A percentile compares a stretch with the other conserved stretches of the same genome.
phyloP scores from a whole-genome alignment of 148 eudicot genomes.

The Salicornia ramosissima region DNA sequence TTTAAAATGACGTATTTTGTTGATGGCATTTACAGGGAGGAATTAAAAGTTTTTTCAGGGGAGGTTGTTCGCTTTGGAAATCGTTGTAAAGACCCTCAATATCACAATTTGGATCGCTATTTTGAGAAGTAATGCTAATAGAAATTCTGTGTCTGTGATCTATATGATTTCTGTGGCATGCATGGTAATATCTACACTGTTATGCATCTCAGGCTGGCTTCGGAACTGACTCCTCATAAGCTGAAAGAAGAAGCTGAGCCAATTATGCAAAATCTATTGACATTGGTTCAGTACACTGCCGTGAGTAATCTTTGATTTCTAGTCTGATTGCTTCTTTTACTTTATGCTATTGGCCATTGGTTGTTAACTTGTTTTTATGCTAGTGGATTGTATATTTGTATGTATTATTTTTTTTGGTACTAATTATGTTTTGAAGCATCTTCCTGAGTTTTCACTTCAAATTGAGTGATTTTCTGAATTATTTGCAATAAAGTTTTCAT shows the following conservation, averaged over 20 bases:
- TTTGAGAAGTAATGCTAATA: slow-evolving; percentile 69
- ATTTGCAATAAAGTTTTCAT: not conserved
- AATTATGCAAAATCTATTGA: slow-evolving; percentile 62
- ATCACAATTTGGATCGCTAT: slow-evolving; percentile 96
- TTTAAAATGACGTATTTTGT: not conserved
- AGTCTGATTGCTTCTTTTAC: slow-evolving; percentile 4
- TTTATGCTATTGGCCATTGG: not conserved
- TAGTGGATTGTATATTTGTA: not conserved
- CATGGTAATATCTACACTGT: slow-evolving; percentile 7
- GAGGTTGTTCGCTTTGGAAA: slow-evolving; percentile 98
- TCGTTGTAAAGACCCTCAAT: slow-evolving; percentile 97
- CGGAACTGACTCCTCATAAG: slow-evolving; percentile 65
- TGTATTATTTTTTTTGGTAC: too few species aligned
- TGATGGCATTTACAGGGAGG: slow-evolving; percentile 58
- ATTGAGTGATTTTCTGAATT: not conserved
- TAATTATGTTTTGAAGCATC: not conserved
- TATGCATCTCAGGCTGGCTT: slow-evolving; percentile 40
- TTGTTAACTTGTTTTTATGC: not conserved
- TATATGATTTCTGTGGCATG: slow-evolving; percentile 4
- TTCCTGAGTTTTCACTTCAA: not conserved
- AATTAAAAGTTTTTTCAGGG: slow-evolving; percentile 74
- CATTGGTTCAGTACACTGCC: slow-evolving; percentile 83
- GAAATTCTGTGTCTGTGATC: not conserved
- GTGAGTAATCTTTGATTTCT: slow-evolving; percentile 46
- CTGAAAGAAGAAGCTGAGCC: slow-evolving; percentile 82